Conservation (phyloP, 179 eudicot species). For the Patellifolia procumbens region DNA sequence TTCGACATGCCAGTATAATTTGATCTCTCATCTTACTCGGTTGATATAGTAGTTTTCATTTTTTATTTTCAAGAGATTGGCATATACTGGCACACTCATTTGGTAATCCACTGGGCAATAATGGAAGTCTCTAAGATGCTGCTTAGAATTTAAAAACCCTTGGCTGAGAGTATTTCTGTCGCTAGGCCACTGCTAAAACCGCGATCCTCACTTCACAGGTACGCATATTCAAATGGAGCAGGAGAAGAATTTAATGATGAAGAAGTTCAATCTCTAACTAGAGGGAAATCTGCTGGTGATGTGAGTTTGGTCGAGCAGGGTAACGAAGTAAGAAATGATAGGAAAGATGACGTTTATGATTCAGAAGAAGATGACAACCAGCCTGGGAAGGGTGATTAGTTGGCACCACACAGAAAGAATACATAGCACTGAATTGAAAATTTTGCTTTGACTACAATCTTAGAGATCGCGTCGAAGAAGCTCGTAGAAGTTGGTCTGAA, state of each 20-base stretch:
- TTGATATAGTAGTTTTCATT: too few relatives aligned
- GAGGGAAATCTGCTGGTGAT: slow-evolving; percentile 59
- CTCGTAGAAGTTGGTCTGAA: neutral
- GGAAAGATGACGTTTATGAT: slow-evolving; percentile 37
- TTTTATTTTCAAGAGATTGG: too few relatives aligned
- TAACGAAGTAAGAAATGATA: slow-evolving; percentile 40
- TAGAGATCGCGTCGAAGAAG: neutral
- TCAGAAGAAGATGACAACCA: slow-evolving; percentile 64
- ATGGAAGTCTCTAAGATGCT: too few relatives aligned
- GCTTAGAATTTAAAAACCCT: neutral
- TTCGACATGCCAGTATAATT: too few relatives aligned
- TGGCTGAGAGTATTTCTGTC: neutral
- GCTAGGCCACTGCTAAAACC: neutral
- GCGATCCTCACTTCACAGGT: slow-evolving; percentile 41
- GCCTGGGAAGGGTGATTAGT: slow-evolving; percentile 65
- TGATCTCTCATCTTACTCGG: too few relatives aligned
- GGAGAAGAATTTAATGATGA: slow-evolving; percentile 69
- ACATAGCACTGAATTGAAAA: neutral
- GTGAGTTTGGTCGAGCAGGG: slow-evolving; percentile 65
- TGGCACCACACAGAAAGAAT: neutral
- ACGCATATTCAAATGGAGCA: slow-evolving; percentile 70
- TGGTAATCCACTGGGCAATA: too few relatives aligned
- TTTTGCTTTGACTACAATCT: neutral
- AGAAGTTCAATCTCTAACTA: slow-evolving; percentile 71
- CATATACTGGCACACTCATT: too few relatives aligned